Conservation (phyloP, 208 protist species). For the Entamoeba dispar region DNA sequence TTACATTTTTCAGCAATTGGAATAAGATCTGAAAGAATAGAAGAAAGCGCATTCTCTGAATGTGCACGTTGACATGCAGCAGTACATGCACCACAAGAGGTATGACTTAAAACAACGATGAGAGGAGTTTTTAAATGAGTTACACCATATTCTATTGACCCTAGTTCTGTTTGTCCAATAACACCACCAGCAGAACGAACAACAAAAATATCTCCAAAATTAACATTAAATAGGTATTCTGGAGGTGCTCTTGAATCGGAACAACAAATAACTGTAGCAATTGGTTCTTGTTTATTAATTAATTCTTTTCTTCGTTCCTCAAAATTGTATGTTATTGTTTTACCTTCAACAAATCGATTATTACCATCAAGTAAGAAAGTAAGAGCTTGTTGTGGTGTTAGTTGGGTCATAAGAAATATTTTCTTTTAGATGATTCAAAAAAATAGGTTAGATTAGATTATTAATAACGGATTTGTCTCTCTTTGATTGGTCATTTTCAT, state of each 20-base stretch:
- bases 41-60: not conserved
- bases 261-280: not conserved
- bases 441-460: no score
- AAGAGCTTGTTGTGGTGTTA: not conserved
- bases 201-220: not conserved
- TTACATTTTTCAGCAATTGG: not conserved
- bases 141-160: not conserved
- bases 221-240: not conserved
- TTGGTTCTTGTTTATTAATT: not conserved
- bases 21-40: not conserved
- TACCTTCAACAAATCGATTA: not conserved
- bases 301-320: not conserved
- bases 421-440: no score
- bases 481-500: no score
- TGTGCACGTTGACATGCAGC: not conserved
- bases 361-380: not conserved
- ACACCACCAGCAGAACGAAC: not conserved
- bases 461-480: no score
- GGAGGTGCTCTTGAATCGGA: not conserved
- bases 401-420: not conserved
- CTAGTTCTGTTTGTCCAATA: not conserved
- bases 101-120: not conserved
- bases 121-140: not conserved
- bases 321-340: not conserved
- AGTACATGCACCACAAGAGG: not conserved